A percentile compares a stretch with the other conserved stretches of the same genome.
phyloP scores from a whole-genome alignment of 306 rosid species.

The Elaeagnus macrophylla region DNA sequence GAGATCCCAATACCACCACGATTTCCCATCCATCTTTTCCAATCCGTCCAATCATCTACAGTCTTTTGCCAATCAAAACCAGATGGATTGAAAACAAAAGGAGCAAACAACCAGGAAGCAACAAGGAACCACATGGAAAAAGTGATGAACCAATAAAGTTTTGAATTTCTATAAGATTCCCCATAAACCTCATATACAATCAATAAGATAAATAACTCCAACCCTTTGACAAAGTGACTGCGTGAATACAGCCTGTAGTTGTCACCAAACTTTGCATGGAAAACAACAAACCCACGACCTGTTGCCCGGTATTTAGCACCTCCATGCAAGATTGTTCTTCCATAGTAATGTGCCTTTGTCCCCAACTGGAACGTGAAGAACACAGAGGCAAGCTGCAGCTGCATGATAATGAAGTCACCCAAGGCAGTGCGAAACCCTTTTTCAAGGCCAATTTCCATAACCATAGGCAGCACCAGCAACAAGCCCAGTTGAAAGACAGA shows the following conservation, averaged over 20 bases:
- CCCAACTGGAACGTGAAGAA: constrained; percentile 97
- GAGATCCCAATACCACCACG: constrained; percentile 91
- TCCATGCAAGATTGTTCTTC: constrained; percentile 93
- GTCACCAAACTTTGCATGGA: constrained; percentile 88
- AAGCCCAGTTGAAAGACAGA: constrained; percentile 78
- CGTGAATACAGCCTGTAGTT: constrained; percentile 85
- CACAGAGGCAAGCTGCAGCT: constrained; percentile 90
- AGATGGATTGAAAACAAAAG: constrained; percentile 88
- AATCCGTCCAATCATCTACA: constrained; percentile 94
- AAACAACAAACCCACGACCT: constrained; percentile 94
- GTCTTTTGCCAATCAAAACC: constrained; percentile 99
- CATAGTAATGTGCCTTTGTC: constrained; percentile 87
- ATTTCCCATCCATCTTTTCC: constrained; percentile 99
- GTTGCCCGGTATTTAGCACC: constrained; percentile 89
- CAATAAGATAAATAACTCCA: constrained; percentile 69
- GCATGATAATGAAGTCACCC: constrained; percentile 91
- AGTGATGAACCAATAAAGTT: constrained; percentile 65
- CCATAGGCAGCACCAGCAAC: constrained; percentile 84
- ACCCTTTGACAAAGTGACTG: constrained; percentile 93
- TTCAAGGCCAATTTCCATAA: constrained; percentile 96
- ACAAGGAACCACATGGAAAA: constrained; percentile 90
- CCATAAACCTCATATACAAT: constrained; percentile 65
- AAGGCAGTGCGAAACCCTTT: constrained; percentile 94
- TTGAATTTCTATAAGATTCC: constrained; percentile 50
- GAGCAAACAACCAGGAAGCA: constrained; percentile 93